Evolutionary conservation across 495 filamentous ascomycete genomes (phyloP), one percentile per base, ranked within the genome.

Genomic region (Daldinia concentrica): DNA sequence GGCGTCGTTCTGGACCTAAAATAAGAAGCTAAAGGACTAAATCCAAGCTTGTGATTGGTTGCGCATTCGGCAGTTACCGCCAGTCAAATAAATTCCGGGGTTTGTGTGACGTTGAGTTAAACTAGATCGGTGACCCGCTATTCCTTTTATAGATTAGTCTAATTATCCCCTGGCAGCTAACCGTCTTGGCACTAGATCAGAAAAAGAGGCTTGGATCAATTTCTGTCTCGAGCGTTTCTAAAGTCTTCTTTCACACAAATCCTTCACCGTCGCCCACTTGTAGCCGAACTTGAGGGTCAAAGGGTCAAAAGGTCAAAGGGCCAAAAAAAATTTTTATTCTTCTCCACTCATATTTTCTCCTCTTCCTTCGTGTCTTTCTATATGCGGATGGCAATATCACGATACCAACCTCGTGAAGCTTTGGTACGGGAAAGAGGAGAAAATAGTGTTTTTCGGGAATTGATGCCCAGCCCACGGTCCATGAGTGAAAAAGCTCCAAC

Each of bases 41-140:
- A 65, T 65, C 19, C 12, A 62, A 52, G 65, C 29, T 56, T 41
- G 36, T 69, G 34, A 69, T 73, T 73, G 71, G 71, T 57, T 51
- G 66, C 61, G 66, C 66, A 63, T 69, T 58, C 71, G 71, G 71
- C 62, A 69, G 71, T 73, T 66, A 69, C 71, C 66, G 71, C 71
- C 62, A 64, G 62, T 67, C 52, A 70, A 54, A 68, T 37, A 69
- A 45, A 52, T 56, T 45, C 67, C 60, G 59, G 60, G 52, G 54
- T 22, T 62, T 50, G 66, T 74, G 66, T 64, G 71, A 74, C 71
- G 71, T 74, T 67, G 71, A 71, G 71, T 74, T 74, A 74, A 74
- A 74, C 71, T 74, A 66, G 67, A 74, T 74, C 71, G 64, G 71
- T 74, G 59, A 30, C 17, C 1, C 27, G 39, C 63, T 62, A 74